Evolutionary conservation across 331 rosid species (phyloP).

Genomic region (Phaseolus coccineus): DNA sequence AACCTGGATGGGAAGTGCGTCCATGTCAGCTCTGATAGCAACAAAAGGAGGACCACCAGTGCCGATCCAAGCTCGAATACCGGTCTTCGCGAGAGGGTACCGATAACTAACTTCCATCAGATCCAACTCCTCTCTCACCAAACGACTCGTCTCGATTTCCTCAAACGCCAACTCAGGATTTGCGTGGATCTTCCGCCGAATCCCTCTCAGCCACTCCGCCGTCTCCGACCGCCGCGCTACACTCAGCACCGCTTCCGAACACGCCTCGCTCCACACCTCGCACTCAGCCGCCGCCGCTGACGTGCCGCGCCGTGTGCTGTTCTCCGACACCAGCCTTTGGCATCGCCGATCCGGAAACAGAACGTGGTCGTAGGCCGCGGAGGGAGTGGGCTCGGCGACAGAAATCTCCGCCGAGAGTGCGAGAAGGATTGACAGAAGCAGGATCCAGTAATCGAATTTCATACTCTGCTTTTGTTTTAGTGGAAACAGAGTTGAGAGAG

Average conservation of each 20-base stretch:
- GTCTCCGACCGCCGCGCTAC: constrained; percentile 67
- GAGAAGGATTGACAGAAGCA: constrained; percentile 2
- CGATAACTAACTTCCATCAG: constrained; percentile 74
- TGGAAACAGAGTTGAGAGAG: constrained; percentile 8
- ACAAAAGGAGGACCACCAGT: constrained; percentile 91
- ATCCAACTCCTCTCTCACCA: constrained; percentile 78
- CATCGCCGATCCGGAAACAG: constrained; percentile 50
- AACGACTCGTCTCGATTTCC: constrained; percentile 81
- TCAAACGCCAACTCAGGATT: constrained; percentile 94
- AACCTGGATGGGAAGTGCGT: constrained; percentile 97
- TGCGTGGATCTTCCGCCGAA: constrained; percentile 82
- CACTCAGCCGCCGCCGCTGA: constrained; percentile 40
- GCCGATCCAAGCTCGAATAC: constrained; percentile 89
- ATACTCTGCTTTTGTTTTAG: background rate
- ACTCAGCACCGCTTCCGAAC: constrained; percentile 72
- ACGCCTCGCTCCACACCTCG: constrained; percentile 65
- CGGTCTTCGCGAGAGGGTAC: constrained; percentile 80
- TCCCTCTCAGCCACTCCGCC: constrained; percentile 65
- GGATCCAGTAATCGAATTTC: constrained; percentile 28
- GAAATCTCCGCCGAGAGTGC: background rate
- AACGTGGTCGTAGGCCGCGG: constrained; percentile 42
- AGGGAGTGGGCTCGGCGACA: constrained; percentile 31
- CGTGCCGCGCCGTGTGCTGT: constrained; percentile 17
- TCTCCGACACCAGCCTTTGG: constrained; percentile 17
- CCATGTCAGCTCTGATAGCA: constrained; percentile 97